A percentile compares a stretch with the other conserved stretches of the same genome.
Evolutionary conservation across 768 basidiomycete species (phyloP).

Genomic region (Leucogyrophana mollusca): DNA sequence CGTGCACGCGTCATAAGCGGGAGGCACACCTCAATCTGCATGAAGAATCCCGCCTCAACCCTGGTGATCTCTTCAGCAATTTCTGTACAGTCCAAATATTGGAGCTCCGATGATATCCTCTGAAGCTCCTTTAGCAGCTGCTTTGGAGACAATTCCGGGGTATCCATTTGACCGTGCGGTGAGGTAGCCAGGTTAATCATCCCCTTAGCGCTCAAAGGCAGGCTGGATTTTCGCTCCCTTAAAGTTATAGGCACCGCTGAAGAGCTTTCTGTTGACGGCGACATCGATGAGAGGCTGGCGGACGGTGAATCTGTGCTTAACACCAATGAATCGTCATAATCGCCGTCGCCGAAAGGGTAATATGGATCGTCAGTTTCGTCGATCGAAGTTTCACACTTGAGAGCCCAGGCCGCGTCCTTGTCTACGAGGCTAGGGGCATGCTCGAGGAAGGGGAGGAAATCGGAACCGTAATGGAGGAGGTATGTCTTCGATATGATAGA

Average conservation of each 20-base stretch:
- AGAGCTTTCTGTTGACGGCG: conserved; percentile 20
- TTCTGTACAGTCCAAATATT: conserved; percentile 54
- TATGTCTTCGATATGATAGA: conserved; percentile 79
- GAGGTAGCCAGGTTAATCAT: conserved; percentile 35
- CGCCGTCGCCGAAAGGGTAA: conserved; percentile 49
- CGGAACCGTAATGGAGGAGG: conserved; percentile 81
- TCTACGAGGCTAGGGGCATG: conserved; percentile 62
- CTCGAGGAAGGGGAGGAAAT: conserved; percentile 80
- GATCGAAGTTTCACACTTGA: conserved; percentile 56
- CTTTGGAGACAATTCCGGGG: conserved; percentile 45
- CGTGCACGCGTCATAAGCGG: background rate
- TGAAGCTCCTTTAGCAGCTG: conserved; percentile 63
- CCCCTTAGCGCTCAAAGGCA: conserved; percentile 52
- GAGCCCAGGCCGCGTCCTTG: conserved; percentile 71
- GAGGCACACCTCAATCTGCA: conserved; percentile 67
- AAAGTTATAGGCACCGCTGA: conserved; percentile 24
- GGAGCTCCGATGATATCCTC: conserved; percentile 56
- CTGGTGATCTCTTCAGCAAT: conserved; percentile 88
- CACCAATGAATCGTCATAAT: conserved; percentile 38
- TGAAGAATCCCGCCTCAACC: conserved; percentile 65
- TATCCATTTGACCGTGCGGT: conserved; percentile 26
- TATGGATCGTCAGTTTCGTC: conserved; percentile 66
- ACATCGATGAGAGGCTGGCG: conserved; percentile 19
- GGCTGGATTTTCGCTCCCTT: conserved; percentile 68
- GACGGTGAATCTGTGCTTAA: conserved; percentile 33